phyloP scores from a whole-genome alignment of 495 filamentous ascomycete species.

The Chaetomium fimeti region DNA sequence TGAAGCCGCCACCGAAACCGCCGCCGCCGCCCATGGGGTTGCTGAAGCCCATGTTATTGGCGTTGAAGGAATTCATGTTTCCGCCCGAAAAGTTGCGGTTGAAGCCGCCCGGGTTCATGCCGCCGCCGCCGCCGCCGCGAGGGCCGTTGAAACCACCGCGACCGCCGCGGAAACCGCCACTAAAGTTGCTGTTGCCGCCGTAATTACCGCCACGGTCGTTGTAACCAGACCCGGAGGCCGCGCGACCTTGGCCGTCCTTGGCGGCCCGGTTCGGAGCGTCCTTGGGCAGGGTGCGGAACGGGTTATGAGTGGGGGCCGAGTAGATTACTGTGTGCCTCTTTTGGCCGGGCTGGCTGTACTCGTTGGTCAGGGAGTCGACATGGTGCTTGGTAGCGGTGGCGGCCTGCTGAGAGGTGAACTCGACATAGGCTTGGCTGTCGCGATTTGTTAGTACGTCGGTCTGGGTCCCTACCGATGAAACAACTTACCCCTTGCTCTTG shows the following conservation, averaged over 20 bases:
- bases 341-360: slow-evolving; percentile 43
- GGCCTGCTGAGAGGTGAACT: slow-evolving; percentile 80
- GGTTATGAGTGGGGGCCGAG: slow-evolving; percentile 73
- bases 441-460: background rate
- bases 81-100: slow-evolving; percentile 42
- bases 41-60: slow-evolving; percentile 44
- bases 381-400: slow-evolving; percentile 81
- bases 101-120: slow-evolving; percentile 45
- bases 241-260: slow-evolving; percentile 56
- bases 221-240: slow-evolving; percentile 11
- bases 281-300: slow-evolving; percentile 89
- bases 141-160: slow-evolving; percentile 41
- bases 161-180: slow-evolving; percentile 37
- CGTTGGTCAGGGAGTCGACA: slow-evolving; percentile 62
- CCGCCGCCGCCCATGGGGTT: slow-evolving; percentile 62
- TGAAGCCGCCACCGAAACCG: slow-evolving; percentile 54
- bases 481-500: slow-evolving; percentile 88
- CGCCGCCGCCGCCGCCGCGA: slow-evolving; percentile 26
- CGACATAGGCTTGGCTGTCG: slow-evolving; percentile 81
- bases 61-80: slow-evolving; percentile 42
- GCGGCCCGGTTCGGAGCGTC: slow-evolving; percentile 76
- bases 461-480: no score
- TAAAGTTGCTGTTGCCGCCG: slow-evolving; percentile 41
- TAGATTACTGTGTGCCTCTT: slow-evolving; percentile 75
- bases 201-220: slow-evolving; percentile 41